Percentiles rank a stretch among this genome's conserved stretches.
Conservation (phyloP, 2,329 filamentous ascomycete species). For the Pyrenophora graminea region DNA sequence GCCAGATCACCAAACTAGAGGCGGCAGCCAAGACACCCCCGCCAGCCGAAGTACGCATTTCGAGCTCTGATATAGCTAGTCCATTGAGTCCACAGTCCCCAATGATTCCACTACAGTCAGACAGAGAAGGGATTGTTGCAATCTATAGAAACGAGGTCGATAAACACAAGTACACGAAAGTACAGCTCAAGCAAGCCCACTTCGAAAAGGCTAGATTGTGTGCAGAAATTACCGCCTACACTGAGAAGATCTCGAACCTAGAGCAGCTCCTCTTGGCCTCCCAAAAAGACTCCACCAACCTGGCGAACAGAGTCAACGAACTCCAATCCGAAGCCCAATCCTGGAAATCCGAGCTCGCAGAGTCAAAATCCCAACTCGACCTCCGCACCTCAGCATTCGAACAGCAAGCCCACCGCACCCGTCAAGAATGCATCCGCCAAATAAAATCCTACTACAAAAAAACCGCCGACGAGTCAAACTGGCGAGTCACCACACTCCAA, state of each 20-base stretch:
- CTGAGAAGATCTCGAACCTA: conserved; percentile 1
- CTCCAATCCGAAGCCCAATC: not conserved
- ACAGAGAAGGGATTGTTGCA: not conserved
- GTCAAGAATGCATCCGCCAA: conserved; percentile 6
- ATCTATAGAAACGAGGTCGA: not conserved
- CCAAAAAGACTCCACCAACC: not conserved
- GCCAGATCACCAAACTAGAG: not conserved
- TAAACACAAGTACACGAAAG: not conserved
- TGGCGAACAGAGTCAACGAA: not conserved
- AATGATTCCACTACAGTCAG: not conserved
- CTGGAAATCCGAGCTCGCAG: conserved; percentile 1
- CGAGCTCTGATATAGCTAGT: not conserved
- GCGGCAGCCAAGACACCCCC: not conserved
- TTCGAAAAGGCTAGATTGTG: too few species aligned
- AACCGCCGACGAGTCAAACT: conserved; percentile 8
- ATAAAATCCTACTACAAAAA: conserved; percentile 18
- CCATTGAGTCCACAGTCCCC: not conserved
- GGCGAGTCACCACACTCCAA: conserved; percentile 8
- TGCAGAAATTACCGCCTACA: too few species aligned
- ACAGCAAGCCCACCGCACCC: not conserved
- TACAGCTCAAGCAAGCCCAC: not conserved
- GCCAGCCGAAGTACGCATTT: not conserved
- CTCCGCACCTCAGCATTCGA: conserved; percentile 4
- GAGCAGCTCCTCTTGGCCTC: not conserved
- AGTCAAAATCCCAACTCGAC: not conserved